Base-by-base conservation (phyloP, 1,139 yeast genomes). In the Saccharomyces hybrid region DNA sequence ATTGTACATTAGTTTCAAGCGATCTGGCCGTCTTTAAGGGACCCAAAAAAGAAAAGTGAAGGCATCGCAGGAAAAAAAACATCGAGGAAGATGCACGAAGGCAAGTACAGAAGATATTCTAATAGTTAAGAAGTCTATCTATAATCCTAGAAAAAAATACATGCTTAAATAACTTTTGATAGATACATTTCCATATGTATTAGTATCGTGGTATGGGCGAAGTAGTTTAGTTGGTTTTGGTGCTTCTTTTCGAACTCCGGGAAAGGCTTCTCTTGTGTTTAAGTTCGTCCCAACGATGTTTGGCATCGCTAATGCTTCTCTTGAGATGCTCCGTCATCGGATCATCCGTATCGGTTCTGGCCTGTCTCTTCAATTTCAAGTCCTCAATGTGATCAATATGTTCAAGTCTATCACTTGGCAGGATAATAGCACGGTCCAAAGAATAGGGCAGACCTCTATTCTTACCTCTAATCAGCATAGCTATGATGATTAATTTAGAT, bases 371-470 rank as follows among this genome's bases (percentile, higher is more conserved):
- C 49, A 60, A 53, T 29, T 66, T 60, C 48, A 77, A 64, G 53
- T 83, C 87, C 70, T 86, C 90, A 11, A 80, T 75, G 53, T 74
- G 75, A 70, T 91, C 99, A 62, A 88, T 79, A 59, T 77, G 74
- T 38, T 78, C 78, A 77, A 90, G 77, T 58, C 81, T 80, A 11
- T 84, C 86, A 57, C 85, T 81, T 2, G 96, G 95, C 54, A 93
- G 72, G 78, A 93, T 84, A 60, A 93, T 87, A 46, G 99, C 99
- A 67, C 99, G 83, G 71, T 93, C 99, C 56, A 95, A 78, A 0
- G 93, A 77, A 67, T 93, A 90, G 0, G 99, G 99, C 57, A 93
- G 76, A 46, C 99, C 99, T 78, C 99, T 88, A 67, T 91, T 98
- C 56, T 97, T 80, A 9, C 99, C 98, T 74, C 99, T 82, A 52